phyloP scores from a whole-genome alignment of 2,329 filamentous ascomycete genomes.

The Fonsecaea multimorphosa region DNA sequence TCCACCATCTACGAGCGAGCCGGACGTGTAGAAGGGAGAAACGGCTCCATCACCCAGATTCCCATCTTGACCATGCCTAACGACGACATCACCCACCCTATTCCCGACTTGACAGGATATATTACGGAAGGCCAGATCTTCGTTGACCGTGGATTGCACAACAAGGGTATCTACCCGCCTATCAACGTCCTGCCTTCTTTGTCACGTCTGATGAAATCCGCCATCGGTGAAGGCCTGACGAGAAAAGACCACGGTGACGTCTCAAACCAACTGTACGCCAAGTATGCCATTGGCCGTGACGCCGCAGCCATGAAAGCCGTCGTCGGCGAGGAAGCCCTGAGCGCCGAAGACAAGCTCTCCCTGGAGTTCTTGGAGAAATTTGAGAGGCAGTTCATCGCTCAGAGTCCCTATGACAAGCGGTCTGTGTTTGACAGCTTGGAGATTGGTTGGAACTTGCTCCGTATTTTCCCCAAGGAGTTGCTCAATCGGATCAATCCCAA shows the following conservation, averaged over 20 bases:
- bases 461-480: slow-evolving; percentile 97
- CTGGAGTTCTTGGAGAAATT: slow-evolving; percentile 99
- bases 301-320: slow-evolving; percentile 98
- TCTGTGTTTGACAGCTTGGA: slow-evolving; percentile 93
- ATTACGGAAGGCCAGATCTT: slow-evolving; percentile 99
- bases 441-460: slow-evolving; percentile 91
- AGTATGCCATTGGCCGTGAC: slow-evolving; percentile 98
- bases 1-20: slow-evolving; percentile 99
- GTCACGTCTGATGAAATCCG: slow-evolving; percentile 99
- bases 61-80: slow-evolving; percentile 99
- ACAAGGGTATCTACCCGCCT: slow-evolving; percentile 97
- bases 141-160: slow-evolving; percentile 89
- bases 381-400: slow-evolving; percentile 90
- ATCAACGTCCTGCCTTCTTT: slow-evolving; percentile 98
- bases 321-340: slow-evolving; percentile 96
- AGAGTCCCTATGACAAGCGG: slow-evolving; percentile 90
- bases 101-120: slow-evolving; percentile 97
- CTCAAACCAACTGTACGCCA: slow-evolving; percentile 98
- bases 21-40: slow-evolving; percentile 93
- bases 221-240: slow-evolving; percentile 96
- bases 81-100: slow-evolving; percentile 98
- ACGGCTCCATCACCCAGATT: slow-evolving; percentile 98
- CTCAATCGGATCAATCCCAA: slow-evolving; percentile 93
- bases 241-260: slow-evolving; percentile 97
- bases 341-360: slow-evolving; percentile 94